phyloP scores from a whole-genome alignment of 2,329 filamentous ascomycete species.

The Verticillium dahliae region DNA sequence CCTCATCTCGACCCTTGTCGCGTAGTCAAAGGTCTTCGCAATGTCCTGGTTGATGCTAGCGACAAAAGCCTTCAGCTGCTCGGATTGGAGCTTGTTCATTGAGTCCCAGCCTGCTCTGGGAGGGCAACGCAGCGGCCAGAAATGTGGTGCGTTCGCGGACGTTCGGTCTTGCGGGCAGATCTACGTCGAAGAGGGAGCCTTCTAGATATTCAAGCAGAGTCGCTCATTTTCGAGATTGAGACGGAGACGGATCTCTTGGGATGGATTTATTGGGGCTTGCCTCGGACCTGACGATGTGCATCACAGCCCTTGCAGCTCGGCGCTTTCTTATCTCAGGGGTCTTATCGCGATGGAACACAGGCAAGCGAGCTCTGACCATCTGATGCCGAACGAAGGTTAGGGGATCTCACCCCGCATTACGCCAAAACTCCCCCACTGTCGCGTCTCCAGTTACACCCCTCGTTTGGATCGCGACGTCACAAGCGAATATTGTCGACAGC shows the following conservation, averaged over 20 bases:
- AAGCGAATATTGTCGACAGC: background rate
- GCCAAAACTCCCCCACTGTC: background rate
- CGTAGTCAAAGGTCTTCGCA: constrained; percentile 67
- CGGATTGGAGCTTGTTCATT: constrained; percentile 63
- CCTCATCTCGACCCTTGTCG: constrained; percentile 75
- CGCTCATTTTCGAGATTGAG: background rate
- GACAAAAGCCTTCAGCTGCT: constrained; percentile 64
- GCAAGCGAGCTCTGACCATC: no score
- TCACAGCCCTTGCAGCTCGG: background rate
- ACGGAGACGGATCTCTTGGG: background rate
- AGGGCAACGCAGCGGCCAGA: constrained; percentile 64
- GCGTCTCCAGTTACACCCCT: background rate
- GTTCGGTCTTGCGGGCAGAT: no score
- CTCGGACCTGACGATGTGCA: background rate
- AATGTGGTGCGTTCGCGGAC: constrained; percentile 75
- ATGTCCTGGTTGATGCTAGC: constrained; percentile 66
- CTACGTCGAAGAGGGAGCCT: background rate
- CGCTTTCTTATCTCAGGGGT: background rate
- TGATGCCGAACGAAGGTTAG: no score
- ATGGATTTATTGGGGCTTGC: background rate
- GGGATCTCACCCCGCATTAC: background rate
- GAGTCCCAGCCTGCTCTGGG: constrained; percentile 58
- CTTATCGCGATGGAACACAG: no score
- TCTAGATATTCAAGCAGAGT: background rate
- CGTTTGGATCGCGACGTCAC: background rate